Percentiles rank a stretch among this genome's conserved stretches.
Evolutionary conservation across 2,329 filamentous ascomycete species (phyloP).

Genomic region (Immersiporthe knoxdaviesiana): DNA sequence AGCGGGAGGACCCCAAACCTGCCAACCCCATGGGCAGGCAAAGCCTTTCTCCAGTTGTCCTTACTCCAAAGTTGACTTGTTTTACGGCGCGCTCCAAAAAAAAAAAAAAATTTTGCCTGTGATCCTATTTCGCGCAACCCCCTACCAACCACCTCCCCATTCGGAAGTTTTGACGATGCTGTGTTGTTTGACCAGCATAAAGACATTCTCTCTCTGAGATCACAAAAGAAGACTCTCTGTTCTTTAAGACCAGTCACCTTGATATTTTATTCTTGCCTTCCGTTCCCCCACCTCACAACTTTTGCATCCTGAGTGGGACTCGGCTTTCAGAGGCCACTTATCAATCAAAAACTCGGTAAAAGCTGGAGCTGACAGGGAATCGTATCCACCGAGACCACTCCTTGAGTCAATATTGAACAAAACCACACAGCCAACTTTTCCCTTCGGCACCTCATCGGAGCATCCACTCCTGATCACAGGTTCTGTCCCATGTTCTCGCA

Average conservation of each 20-base stretch:
- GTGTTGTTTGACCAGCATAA: neutral
- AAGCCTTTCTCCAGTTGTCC: neutral
- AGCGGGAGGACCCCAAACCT: neutral
- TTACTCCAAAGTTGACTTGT: neutral
- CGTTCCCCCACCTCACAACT: neutral
- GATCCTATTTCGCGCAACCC: conserved; percentile 1
- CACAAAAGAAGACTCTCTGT: conserved; percentile 9
- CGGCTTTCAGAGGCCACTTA: neutral
- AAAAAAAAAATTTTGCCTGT: neutral
- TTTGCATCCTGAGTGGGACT: conserved; percentile 6
- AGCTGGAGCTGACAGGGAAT: conserved; percentile 2
- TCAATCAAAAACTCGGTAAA: neutral
- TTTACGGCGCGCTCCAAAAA: neutral
- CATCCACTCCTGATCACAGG: neutral
- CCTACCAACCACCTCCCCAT: neutral
- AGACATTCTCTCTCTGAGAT: conserved; percentile 6
- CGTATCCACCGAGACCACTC: conserved; percentile 13
- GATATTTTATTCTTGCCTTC: neutral
- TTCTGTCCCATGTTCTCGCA: conserved; percentile 13
- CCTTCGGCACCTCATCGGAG: conserved; percentile 12
- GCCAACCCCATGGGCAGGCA: conserved; percentile 9
- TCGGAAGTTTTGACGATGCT: neutral
- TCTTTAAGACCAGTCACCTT: neutral
- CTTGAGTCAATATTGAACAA: neutral
- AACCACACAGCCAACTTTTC: neutral